Conservation (phyloP, 2,329 filamentous ascomycete genomes). For the Aspergillus intermedius region DNA sequence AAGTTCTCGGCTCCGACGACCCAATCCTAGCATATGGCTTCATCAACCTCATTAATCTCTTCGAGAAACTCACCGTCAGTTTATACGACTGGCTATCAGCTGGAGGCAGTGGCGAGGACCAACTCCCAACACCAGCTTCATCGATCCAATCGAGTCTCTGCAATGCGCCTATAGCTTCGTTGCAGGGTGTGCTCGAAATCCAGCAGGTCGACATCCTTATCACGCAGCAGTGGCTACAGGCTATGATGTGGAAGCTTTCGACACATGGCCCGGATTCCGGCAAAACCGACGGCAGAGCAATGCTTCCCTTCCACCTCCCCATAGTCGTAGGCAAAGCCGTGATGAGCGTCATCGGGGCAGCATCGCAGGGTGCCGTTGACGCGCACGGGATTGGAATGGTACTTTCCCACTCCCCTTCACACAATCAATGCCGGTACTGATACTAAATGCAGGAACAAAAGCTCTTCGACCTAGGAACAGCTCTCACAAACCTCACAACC, state of each 20-base stretch:
- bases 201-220: conserved; percentile 64
- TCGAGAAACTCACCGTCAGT: conserved; percentile 32
- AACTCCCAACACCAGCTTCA: conserved; percentile 24
- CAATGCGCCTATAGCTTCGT: conserved; percentile 43
- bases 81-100: conserved; percentile 35
- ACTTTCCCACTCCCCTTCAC: not conserved
- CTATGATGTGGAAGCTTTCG: conserved; percentile 66
- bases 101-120: conserved; percentile 24
- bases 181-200: conserved; percentile 54
- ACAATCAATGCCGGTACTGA: not conserved
- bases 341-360: conserved; percentile 62
- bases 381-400: conserved; percentile 69
- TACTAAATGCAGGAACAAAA: conserved; percentile 29
- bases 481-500: conserved; percentile 31
- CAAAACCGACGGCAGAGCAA: conserved; percentile 12
- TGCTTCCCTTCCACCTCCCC: conserved; percentile 59
- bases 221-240: conserved; percentile 65
- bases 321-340: conserved; percentile 59
- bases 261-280: conserved; percentile 48
- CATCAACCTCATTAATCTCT: conserved; percentile 34
- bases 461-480: conserved; percentile 29
- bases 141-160: conserved; percentile 48
- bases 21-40: conserved; percentile 36
- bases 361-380: conserved; percentile 68
- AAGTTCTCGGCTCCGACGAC: conserved; percentile 54